Conservation (phyloP, 371 early-diverging fungal genomes). For the Nematocida displodere region DNA sequence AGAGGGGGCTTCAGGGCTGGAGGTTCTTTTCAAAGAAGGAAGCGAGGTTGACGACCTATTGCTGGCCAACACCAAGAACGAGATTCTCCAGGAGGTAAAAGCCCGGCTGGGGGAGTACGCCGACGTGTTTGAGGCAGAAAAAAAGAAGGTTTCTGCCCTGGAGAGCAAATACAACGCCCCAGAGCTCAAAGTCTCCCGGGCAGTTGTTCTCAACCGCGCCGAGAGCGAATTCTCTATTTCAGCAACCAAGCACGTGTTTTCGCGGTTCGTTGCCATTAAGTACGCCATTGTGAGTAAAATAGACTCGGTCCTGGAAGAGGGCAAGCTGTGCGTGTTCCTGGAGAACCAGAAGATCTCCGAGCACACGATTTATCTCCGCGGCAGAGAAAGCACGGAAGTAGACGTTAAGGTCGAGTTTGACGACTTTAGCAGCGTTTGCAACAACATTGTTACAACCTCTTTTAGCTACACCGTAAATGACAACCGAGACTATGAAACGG, state of each 20-base stretch:
- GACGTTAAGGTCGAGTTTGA: constrained; percentile 8
- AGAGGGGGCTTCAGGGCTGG: background rate
- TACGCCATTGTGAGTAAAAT: constrained; percentile 36
- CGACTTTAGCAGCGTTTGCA: background rate
- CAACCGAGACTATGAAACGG: constrained; percentile 44
- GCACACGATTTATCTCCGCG: constrained; percentile 23
- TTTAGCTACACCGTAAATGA: constrained; percentile 43
- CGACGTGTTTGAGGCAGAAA: constrained; percentile 18
- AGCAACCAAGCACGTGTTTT: constrained; percentile 30
- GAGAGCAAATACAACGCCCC: constrained; percentile 22
- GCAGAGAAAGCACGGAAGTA: constrained; percentile 1
- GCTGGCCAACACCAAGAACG: background rate
- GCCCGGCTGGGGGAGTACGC: constrained; percentile 24
- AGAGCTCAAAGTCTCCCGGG: constrained; percentile 15
- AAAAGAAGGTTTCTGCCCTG: constrained; percentile 18
- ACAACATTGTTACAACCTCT: constrained; percentile 10
- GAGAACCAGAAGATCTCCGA: constrained; percentile 3
- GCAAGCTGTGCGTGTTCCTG: constrained; percentile 13
- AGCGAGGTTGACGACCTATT: background rate
- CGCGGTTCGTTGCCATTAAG: constrained; percentile 27
- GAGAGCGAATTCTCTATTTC: constrained; percentile 48
- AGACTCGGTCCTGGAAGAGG: constrained; percentile 41
- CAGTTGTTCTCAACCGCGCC: constrained; percentile 20
- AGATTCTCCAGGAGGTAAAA: constrained; percentile 3
- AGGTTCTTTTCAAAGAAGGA: background rate